A percentile compares a stretch with the other conserved stretches of the same genome.
phyloP scores from a whole-genome alignment of 108 stramenopile species.

The Schizochytrium sp. region DNA sequence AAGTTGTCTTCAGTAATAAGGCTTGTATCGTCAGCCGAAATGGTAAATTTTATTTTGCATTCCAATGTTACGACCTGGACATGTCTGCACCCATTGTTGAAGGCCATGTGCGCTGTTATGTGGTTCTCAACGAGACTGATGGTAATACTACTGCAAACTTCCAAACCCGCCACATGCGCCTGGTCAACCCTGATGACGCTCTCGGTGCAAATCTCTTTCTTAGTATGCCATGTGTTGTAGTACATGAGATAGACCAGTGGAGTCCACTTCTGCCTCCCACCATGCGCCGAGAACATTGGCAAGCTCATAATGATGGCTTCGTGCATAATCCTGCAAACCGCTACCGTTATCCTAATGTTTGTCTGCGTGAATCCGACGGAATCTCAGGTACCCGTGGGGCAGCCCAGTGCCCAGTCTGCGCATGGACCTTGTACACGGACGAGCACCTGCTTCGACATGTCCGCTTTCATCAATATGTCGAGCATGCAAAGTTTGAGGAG shows the following conservation, averaged over 20 bases:
- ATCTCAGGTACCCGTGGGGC: neutral
- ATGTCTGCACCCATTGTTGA: conserved; percentile 83
- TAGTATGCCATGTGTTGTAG: conserved; percentile 61
- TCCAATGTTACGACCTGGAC: conserved; percentile 82
- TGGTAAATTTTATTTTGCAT: conserved; percentile 62
- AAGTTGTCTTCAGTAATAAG: conserved; percentile 84
- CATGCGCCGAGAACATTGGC: conserved; percentile 43
- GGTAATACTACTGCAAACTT: conserved; percentile 29
- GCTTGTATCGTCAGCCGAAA: conserved; percentile 72
- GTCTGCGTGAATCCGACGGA: neutral
- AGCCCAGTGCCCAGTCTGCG: conserved; percentile 40
- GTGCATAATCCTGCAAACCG: neutral
- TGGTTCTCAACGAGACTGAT: conserved; percentile 63
- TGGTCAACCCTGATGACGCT: conserved; percentile 65
- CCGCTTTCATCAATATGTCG: conserved; percentile 8
- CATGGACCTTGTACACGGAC: neutral
- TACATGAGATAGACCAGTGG: conserved; percentile 64
- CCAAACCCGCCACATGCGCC: conserved; percentile 65
- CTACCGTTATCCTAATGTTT: conserved; percentile 9
- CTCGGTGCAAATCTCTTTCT: conserved; percentile 62
- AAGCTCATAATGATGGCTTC: conserved; percentile 9
- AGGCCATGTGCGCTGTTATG: conserved; percentile 86
- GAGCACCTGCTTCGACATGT: conserved; percentile 38
- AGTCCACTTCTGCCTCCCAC: conserved; percentile 65
- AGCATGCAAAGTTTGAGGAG: neutral